Base-by-base conservation (phyloP, 169 alveolate genomes). In the Fabrea salina region DNA sequence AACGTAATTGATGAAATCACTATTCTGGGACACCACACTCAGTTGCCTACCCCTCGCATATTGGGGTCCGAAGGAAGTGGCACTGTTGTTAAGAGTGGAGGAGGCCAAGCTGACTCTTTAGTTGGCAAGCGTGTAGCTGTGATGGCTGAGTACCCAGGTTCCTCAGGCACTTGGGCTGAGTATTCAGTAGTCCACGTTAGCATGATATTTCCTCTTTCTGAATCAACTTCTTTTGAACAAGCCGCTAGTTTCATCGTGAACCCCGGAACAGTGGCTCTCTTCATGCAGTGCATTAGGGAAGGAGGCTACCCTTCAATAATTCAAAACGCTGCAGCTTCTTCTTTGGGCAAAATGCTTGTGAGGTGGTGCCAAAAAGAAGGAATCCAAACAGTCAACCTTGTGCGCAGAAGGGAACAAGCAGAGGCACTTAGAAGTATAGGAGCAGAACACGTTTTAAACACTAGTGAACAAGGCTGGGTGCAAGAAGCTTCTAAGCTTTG, bases 61-160 rank as follows among this genome's bases (percentile, higher is more conserved):
- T 27, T 32, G 4, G 76, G 76, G 0, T 11, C 8, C 7, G 76
- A 66, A 43, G 76, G 76, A n/a, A 37, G 57, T 37, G 76, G 76
- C n/a, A 40, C 57, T 39, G 76, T 66, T 1, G n/a, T 66, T 4
- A 66, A 5, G n/a, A 66, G 76, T 37, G 76, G 76, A 66, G 54
- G 76, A 4, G 56, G 54, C 22, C 43, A 30, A n/a, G 76, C 76
- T 3, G 56, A 37, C 5, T 37, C 76, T 66, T n/a, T 66, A 5
- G 37, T 66, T 39, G 57, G 57, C 5, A 39, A 66, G n/a, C 4
- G 76, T 19, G 76, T 66, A 32, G 57, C 76, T 66, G 51, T 27
- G 3, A 3, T 32, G 3, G 2, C 56, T 37, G 35, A 37, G 2
- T 5, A 25, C n/a, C 44, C n/a, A 3, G 71, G 71, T n/a, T 27